Evolutionary conservation across 2,329 filamentous ascomycete species (phyloP).

Genomic region (Ambrosiella cleistominuta): DNA sequence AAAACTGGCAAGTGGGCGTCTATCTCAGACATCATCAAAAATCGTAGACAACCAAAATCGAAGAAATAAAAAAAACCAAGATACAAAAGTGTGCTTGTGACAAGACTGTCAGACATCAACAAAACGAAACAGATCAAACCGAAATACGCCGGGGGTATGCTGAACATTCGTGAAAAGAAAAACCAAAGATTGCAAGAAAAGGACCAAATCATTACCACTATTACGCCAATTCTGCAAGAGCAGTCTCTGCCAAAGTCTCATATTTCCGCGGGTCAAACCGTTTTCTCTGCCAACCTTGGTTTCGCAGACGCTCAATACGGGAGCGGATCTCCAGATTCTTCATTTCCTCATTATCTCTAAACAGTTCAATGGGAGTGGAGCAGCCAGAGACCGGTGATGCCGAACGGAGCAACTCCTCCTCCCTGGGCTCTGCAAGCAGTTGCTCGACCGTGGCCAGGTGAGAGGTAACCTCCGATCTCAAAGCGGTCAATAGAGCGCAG

Average conservation of each 20-base stretch:
- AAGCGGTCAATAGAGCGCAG: slow-evolving; percentile 28
- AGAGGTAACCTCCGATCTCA: slow-evolving; percentile 31
- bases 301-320: slow-evolving; percentile 36
- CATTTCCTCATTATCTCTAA: slow-evolving; percentile 21
- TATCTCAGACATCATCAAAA: slow-evolving; percentile 1
- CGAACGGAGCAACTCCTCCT: slow-evolving; percentile 7
- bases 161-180: not conserved
- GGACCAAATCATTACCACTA: not conserved
- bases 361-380: slow-evolving; percentile 14
- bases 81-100: not conserved
- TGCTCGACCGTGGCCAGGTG: slow-evolving; percentile 31
- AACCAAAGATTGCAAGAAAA: slow-evolving; percentile 3
- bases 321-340: slow-evolving; percentile 27
- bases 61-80: slow-evolving; percentile 1
- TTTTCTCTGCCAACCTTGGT: slow-evolving; percentile 36
- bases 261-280: slow-evolving; percentile 38
- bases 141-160: not conserved
- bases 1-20: not conserved
- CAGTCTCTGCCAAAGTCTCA: slow-evolving; percentile 32
- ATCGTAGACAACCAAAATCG: not conserved
- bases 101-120: not conserved
- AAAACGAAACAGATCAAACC: not conserved
- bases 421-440: slow-evolving; percentile 19
- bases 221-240: slow-evolving; percentile 29
- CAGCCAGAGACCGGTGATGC: slow-evolving; percentile 11